Base-by-base conservation (phyloP, 805 yeast species). In the Starmerella sirachaensis region DNA sequence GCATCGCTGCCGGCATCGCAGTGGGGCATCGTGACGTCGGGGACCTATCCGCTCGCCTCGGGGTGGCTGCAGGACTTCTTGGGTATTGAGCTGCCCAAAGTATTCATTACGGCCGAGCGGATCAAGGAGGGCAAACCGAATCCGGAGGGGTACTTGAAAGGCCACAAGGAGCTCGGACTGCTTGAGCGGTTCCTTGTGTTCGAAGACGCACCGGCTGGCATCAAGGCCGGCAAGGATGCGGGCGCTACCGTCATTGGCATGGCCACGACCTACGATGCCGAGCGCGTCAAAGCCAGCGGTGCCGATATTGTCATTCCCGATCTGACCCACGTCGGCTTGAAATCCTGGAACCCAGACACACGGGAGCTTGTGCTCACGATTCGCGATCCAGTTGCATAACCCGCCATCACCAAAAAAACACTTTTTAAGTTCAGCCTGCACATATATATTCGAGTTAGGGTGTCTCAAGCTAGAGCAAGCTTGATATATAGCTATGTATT, bases 181-280 rank as follows among this genome's bases (percentile, higher is more conserved):
- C 51, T 60, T 13, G 46, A 53, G 29, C 60, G 63, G 33, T 64
- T 59, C 48, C 63, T 62, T 18, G 74, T 79, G 29, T 80, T 81
- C 52, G 93, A 81, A 61, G 93, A 81, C 57, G 91, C 91, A 32
- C 85, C 84, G 41, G 85, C 88, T 34, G 93, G 93, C 57, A 73
- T 80, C 45, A 60, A 70, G 48, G 85, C 91, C 28, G 93, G 91
- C 55, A 72, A 74, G 54, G 78, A 69, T 38, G 84, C 88, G 17
- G 91, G 85, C 40, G 83, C 86, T 56, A 66, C 69, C 56, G 76
- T 78, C 43, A 74, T 81, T 49, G 93, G 91, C 55, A 76, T 81
- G 57, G 77, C 84, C 48, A 76, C 86, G 44, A 74, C 88, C 35
- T 79, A 77, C 59, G 74, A 69, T 45, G 68, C 78, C 28, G 78